These are phyloP conservation scores for Hemisphaericaspora xylanilytica DNA, from an alignment of 1,139 yeast species.

Conservation along the genomic window DNA sequence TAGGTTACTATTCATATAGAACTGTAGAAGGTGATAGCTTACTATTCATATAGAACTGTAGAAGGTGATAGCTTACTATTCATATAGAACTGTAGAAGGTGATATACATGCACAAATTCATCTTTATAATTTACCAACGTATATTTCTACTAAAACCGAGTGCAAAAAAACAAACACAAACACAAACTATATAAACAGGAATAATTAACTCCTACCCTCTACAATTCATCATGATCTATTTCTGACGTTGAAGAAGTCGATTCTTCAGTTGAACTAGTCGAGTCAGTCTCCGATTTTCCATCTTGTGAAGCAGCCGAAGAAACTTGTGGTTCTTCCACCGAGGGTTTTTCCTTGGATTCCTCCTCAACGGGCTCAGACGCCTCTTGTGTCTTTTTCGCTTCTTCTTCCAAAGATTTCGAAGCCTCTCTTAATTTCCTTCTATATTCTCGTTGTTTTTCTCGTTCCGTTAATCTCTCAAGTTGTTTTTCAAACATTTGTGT, in stretches of 20 bases:
- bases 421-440: constrained; percentile 33
- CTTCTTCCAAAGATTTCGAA: constrained; percentile 19
- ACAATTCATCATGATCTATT: constrained; percentile 58
- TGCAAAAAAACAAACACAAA: too few species aligned
- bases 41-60: too few species aligned
- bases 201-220: too few species aligned
- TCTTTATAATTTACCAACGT: too few species aligned
- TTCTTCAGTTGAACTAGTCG: not conserved
- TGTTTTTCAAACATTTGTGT: constrained; percentile 34
- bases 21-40: too few species aligned
- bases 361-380: constrained; percentile 12
- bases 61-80: too few species aligned
- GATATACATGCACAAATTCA: too few species aligned
- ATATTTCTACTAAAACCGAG: too few species aligned
- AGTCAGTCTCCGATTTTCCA: constrained; percentile 2
- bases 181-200: too few species aligned
- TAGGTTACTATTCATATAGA: too few species aligned
- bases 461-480: constrained; percentile 31
- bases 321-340: constrained; percentile 12
- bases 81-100: too few species aligned
- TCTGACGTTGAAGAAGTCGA: constrained; percentile 2
- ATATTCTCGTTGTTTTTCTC: constrained; percentile 35
- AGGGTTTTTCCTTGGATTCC: constrained; percentile 12
- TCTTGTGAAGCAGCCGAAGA: constrained; percentile 7
- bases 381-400: constrained; percentile 16